These are phyloP conservation scores for Adenanthera pavonina DNA, from an alignment of 306 rosid species.

Conservation along the genomic window DNA sequence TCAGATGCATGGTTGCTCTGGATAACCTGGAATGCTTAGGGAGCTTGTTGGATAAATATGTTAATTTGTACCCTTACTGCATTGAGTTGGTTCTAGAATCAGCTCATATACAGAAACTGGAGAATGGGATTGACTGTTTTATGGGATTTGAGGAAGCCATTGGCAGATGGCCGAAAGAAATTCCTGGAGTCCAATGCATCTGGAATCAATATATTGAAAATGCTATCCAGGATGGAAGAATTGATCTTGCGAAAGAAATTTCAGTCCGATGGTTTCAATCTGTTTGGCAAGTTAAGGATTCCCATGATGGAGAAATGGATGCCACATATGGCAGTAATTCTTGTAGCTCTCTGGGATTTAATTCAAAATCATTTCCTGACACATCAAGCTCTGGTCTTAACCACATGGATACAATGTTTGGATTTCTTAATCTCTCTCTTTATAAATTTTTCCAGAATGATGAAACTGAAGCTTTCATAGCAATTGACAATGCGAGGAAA, in stretches of 20 bases:
- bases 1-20: conserved; percentile 79
- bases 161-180: conserved; percentile 73
- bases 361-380: conserved; percentile 48
- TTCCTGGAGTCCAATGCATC: conserved; percentile 84
- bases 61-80: conserved; percentile 72
- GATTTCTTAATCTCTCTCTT: conserved; percentile 78
- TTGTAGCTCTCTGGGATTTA: conserved; percentile 49
- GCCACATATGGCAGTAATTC: conserved; percentile 38
- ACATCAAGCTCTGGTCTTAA: conserved; percentile 36
- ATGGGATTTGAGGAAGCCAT: conserved; percentile 78
- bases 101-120: conserved; percentile 51
- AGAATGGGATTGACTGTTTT: conserved; percentile 46
- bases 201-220: conserved; percentile 89
- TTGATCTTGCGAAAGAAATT: conserved; percentile 68
- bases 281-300: conserved; percentile 53
- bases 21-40: conserved; percentile 56
- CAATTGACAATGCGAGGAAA: conserved; percentile 67
- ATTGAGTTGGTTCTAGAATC: conserved; percentile 70
- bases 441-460: conserved; percentile 62
- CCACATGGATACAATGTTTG: conserved; percentile 73
- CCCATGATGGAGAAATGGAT: conserved; percentile 41
- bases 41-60: conserved; percentile 70
- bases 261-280: conserved; percentile 73
- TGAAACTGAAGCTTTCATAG: conserved; percentile 60
- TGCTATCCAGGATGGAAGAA: conserved; percentile 58